Evolutionary conservation across 768 basidiomycete species (phyloP), one percentile per base, ranked within the genome.

Genomic region (Termitomyces sp.): DNA sequence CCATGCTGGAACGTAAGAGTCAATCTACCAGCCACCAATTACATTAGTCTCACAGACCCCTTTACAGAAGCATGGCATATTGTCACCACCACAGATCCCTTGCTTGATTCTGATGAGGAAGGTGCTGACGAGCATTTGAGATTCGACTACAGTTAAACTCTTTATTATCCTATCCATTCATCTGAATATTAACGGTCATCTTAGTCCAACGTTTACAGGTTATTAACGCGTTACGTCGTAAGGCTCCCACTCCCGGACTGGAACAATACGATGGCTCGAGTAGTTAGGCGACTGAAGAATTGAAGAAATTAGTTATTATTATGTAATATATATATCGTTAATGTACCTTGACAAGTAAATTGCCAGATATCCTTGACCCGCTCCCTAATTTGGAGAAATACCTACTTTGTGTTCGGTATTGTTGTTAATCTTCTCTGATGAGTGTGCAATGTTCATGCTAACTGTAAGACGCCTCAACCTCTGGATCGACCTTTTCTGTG

Each of bases 61-160:
- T 61, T 64, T 63, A 55, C 65, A 92, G 90, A 90, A 66, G 85
- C 90, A 16, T 91, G 86, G 86, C 83, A 39, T 39, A 39, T 39
- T 16, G 76, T 85, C 56, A 80, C 76, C 53, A 82, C 79, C 31
- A 81, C 82, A 37, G 90, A 92, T 65, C 85, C 90, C n/a, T 73
- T 91, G 29, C 71, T 77, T 51, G 88, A 90, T 69, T 91, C 90
- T 29, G 90, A 90, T 58, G 87, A 88, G 44, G 87, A 88, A 65
- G 71, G 73, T 49, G 78, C 75, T 15, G 87, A 90, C 64, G 86
- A 87, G 63, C 75, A 87, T 62, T 74, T 80, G 36, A 80, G 84
- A 33, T 72, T 80, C 48, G 89, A 90, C 63, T 89, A 88, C 63
- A 70, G 89, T 90, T 59, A 54, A 82, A 67, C 36, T 2, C 29